phyloP scores from a whole-genome alignment of 805 yeast genomes.

The Blastobotrys peoriensis region DNA sequence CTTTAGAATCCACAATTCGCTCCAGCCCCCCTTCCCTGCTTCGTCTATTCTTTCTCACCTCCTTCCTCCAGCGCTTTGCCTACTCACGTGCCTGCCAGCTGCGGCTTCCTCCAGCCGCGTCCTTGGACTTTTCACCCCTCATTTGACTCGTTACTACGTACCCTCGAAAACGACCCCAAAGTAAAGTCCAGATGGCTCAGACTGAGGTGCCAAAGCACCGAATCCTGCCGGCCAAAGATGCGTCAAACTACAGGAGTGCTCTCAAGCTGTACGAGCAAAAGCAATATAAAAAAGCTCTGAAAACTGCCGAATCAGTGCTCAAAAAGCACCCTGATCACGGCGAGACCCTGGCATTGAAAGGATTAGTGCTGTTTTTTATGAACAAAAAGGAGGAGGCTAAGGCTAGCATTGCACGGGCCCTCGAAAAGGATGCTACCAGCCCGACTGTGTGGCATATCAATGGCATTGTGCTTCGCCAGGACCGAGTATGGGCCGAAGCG shows the following conservation, averaged over 20 bases:
- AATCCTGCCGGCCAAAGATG: slow-evolving; percentile 51
- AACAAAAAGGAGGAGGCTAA: slow-evolving; percentile 62
- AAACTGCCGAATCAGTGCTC: slow-evolving; percentile 64
- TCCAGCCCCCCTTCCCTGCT: neutral
- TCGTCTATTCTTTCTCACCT: neutral
- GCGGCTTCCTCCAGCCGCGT: neutral
- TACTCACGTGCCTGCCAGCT: neutral
- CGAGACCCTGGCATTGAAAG: slow-evolving; percentile 81
- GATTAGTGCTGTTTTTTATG: slow-evolving; percentile 53
- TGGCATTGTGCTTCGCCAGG: slow-evolving; percentile 73
- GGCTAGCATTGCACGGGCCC: slow-evolving; percentile 53
- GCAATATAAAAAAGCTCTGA: slow-evolving; percentile 81
- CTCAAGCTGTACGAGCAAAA: slow-evolving; percentile 75
- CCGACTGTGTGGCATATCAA: slow-evolving; percentile 78
- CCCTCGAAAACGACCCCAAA: too few relatives aligned
- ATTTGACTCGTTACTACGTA: too few relatives aligned
- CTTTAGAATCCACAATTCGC: too few relatives aligned
- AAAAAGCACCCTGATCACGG: slow-evolving; percentile 73
- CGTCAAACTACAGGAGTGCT: slow-evolving; percentile 71
- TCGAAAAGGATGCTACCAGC: slow-evolving; percentile 51
- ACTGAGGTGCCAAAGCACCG: slow-evolving; percentile 24
- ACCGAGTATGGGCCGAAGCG: slow-evolving; percentile 67
- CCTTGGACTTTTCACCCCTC: too few relatives aligned
- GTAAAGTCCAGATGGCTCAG: neutral
- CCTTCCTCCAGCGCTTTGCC: neutral